Evolutionary conservation across 2,329 filamentous ascomycete species (phyloP), one percentile per base, ranked within the genome.

Genomic region (Ceratocystis papillata): DNA sequence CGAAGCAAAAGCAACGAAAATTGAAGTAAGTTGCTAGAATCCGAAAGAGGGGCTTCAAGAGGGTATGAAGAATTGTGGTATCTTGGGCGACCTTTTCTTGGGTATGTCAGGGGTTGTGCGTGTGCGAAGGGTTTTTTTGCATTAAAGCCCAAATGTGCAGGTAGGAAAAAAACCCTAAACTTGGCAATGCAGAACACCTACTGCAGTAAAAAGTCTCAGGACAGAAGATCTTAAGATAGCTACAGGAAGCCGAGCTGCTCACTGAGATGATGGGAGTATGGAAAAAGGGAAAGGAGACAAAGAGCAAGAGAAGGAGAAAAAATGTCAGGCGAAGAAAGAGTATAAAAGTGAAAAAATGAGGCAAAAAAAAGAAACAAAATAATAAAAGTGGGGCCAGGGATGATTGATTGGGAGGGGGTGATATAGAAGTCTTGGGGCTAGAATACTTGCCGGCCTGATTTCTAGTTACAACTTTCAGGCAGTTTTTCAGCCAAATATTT

Each of bases 261-360:
- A 5, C 28, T 37, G 12, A 6, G 44, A 30, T 48, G 25, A 28
- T 0, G 28, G 44, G 8, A 28, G 30, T 48, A 20, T 63, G 5
- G 33, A 7, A 30, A 25, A 62, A 62, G 41, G 22, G 37, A 62
- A 62, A 62, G 37, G 41, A 62, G 59, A 62, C 59, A 17, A 44
- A 33, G n/a, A 44, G 5, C 37, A 62, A 22, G 20, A 25, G 28
- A 30, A 28, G 20, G 41, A n/a, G 45, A 15, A 63, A 44, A 63
- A 50, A 22, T 7, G 17, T 2, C 15, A 20, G 37, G 37, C 25
- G 17, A 20, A 64, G 44, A 10, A 17, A 64, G 30, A 15, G 37
- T 41, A 41, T 15, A 41, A 41, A 41, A 41, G 4, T 4, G 37
- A 41, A 41, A 12, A 57, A 46, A 17, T 50, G 22, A 5, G n/a